Percentiles rank a stretch among this genome's conserved stretches.
phyloP scores from a whole-genome alignment of 2,329 filamentous ascomycete genomes.

The Trichoderma aggressivum region DNA sequence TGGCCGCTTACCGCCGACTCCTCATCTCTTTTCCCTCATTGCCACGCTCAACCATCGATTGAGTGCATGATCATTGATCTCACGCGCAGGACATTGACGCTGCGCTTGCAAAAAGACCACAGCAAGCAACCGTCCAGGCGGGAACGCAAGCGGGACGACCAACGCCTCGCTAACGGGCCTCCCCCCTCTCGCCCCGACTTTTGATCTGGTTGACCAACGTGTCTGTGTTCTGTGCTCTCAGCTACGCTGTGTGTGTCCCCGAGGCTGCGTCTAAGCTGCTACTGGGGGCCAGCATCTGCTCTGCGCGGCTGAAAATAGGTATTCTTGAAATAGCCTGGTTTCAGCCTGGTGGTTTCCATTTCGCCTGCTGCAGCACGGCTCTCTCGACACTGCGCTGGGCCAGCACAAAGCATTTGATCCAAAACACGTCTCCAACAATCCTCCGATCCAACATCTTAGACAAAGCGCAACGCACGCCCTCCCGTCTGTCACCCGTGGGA shows the following conservation, averaged over 20 bases:
- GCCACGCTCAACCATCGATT: background rate
- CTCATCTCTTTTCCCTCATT: conserved; percentile 2
- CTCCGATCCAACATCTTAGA: conserved; percentile 9
- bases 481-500: background rate
- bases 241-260: background rate
- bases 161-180: background rate
- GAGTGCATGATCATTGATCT: background rate
- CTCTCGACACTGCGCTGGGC: background rate
- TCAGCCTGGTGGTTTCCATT: conserved; percentile 6
- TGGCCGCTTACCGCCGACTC: conserved; percentile 21
- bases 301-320: conserved; percentile 13
- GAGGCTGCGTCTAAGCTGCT: conserved; percentile 11
- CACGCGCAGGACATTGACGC: background rate
- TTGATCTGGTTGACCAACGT: background rate
- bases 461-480: conserved; percentile 3
- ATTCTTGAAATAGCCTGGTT: background rate
- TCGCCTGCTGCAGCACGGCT: background rate
- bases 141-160: background rate
- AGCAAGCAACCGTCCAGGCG: background rate
- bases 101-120: background rate
- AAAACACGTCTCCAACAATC: background rate
- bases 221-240: background rate
- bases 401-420: background rate
- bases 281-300: conserved; percentile 8
- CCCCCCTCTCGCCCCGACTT: background rate